Percentiles rank a stretch among this genome's conserved stretches.
phyloP scores from a whole-genome alignment of 805 yeast genomes.

The Ogataea nakhonphanomensis region DNA sequence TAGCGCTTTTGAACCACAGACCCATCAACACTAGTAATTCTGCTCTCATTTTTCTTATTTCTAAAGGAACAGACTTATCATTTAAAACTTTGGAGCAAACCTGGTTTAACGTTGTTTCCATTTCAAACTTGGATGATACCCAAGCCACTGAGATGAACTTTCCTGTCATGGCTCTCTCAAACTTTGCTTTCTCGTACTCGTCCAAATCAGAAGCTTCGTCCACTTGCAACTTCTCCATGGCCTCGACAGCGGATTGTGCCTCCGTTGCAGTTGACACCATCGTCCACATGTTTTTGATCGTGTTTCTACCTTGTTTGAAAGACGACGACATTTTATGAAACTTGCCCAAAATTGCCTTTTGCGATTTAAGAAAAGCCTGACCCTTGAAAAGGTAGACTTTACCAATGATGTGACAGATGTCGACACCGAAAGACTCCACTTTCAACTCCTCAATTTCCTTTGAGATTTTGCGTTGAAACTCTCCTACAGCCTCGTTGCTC shows the following conservation, averaged over 20 bases:
- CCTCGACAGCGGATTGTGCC: conserved; percentile 76
- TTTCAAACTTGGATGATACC: conserved; percentile 78
- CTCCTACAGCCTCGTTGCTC: conserved; percentile 41
- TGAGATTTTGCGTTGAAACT: conserved; percentile 60
- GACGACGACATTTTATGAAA: conserved; percentile 54
- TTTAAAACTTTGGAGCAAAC: conserved; percentile 66
- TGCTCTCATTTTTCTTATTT: conserved; percentile 56
- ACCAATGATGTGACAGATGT: conserved; percentile 74
- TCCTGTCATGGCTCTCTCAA: conserved; percentile 73
- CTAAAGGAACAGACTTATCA: conserved; percentile 49
- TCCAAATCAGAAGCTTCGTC: conserved; percentile 37
- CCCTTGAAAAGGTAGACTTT: conserved; percentile 64
- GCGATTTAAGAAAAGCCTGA: conserved; percentile 61
- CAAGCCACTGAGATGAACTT: conserved; percentile 82
- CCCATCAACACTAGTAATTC: conserved; percentile 60
- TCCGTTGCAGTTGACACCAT: conserved; percentile 72
- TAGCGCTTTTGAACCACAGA: conserved; percentile 52
- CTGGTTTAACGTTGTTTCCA: conserved; percentile 64
- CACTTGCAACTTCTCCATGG: conserved; percentile 58
- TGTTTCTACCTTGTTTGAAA: conserved; percentile 69
- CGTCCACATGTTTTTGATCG: conserved; percentile 66
- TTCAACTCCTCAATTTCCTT: conserved; percentile 82
- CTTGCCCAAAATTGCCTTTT: conserved; percentile 65
- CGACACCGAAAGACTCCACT: conserved; percentile 82
- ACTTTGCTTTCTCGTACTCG: conserved; percentile 52